Evolutionary conservation across 805 yeast genomes (phyloP).

Genomic region (Blastobotrys mokoenaii): DNA sequence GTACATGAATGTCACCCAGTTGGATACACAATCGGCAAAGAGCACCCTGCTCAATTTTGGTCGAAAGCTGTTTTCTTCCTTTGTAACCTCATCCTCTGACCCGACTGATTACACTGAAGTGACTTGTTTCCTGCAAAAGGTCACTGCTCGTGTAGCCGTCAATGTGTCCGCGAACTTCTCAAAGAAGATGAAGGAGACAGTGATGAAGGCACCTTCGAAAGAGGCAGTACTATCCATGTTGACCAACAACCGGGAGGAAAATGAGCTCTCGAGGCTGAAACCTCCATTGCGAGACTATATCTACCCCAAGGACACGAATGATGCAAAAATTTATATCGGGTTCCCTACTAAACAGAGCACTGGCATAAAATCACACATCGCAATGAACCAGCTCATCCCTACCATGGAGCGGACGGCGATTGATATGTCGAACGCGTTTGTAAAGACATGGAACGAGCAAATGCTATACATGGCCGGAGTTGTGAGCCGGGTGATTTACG

Average conservation of each 20-base stretch:
- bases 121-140: conserved; percentile 22
- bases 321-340: conserved; percentile 34
- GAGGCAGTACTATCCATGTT: conserved; percentile 28
- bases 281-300: conserved; percentile 29
- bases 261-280: conserved; percentile 23
- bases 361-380: conserved; percentile 29
- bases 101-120: conserved; percentile 27
- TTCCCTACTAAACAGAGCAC: conserved; percentile 36
- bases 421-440: conserved; percentile 33
- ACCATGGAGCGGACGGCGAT: conserved; percentile 37
- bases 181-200: conserved; percentile 28
- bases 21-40: conserved; percentile 17
- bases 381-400: conserved; percentile 33
- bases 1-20: conserved; percentile 31
- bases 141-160: conserved; percentile 27
- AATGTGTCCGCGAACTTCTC: conserved; percentile 25
- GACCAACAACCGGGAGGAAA: conserved; percentile 22
- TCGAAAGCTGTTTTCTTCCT: conserved; percentile 21
- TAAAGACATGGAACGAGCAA: conserved; percentile 33
- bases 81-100: conserved; percentile 22
- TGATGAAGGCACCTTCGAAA: conserved; percentile 34
- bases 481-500: conserved; percentile 29
- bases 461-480: conserved; percentile 33
- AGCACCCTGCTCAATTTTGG: conserved; percentile 25
- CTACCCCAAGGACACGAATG: conserved; percentile 28